phyloP scores from a whole-genome alignment of 768 basidiomycete species.

The Hortiboletus campestris region DNA sequence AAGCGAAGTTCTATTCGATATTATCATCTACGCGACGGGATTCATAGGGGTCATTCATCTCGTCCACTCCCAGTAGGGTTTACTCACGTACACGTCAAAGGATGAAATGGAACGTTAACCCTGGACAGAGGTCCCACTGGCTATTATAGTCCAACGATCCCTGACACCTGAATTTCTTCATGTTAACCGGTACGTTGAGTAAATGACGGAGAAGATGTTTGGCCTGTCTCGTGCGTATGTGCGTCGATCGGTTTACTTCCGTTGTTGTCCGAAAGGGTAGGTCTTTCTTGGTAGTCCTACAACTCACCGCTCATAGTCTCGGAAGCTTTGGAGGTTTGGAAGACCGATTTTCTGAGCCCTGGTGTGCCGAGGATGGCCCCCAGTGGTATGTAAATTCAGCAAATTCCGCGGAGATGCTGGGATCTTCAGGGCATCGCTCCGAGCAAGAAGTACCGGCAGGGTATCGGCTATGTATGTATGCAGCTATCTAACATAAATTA shows the following conservation, averaged over 20 bases:
- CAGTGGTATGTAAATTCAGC: not conserved
- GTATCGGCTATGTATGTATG: slow-evolving; percentile 7
- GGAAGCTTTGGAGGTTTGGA: not conserved
- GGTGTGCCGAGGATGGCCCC: not conserved
- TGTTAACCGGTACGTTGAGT: slow-evolving; percentile 30
- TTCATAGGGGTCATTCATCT: slow-evolving; percentile 25
- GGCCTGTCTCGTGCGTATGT: slow-evolving; percentile 6
- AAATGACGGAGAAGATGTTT: slow-evolving; percentile 1
- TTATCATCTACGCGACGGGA: slow-evolving; percentile 36
- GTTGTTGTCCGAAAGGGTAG: not conserved
- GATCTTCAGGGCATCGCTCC: not conserved
- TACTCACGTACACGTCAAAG: slow-evolving; percentile 22
- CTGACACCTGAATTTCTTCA: slow-evolving; percentile 38
- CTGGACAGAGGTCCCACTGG: slow-evolving; percentile 32
- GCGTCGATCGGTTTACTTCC: slow-evolving; percentile 5
- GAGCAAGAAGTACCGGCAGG: not conserved
- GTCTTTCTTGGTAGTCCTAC: not conserved
- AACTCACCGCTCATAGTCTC: not conserved
- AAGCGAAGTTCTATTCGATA: too few relatives aligned
- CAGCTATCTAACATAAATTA: slow-evolving; percentile 24
- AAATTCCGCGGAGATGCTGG: not conserved
- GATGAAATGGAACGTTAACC: slow-evolving; percentile 22
- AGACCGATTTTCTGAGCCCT: not conserved
- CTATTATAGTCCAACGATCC: too few relatives aligned
- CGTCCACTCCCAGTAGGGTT: not conserved